Base-by-base conservation (phyloP, 805 yeast species). In the Cyberlindnera euphorbiae region DNA sequence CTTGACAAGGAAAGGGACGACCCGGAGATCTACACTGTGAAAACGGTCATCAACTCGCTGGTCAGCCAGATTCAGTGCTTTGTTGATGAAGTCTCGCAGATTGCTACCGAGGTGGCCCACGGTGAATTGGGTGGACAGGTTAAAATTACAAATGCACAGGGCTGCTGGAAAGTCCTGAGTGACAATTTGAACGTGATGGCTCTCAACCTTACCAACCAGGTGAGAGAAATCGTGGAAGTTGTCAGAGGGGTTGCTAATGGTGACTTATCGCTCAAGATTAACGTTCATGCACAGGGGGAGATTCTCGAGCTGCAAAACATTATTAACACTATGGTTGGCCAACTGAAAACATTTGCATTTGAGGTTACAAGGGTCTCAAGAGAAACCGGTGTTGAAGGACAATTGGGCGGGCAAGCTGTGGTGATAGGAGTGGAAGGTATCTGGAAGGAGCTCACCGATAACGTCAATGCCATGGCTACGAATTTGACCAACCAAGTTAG, bases 171-270 rank as follows among this genome's bases (percentile, higher is more conserved):
- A 52, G 89, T 82, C 53, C 69, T 86, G 29, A 80, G 94, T 3
- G 95, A 85, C 58, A 85, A 85, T 50, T 85, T 85, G 38, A 86
- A 85, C 56, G 90, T 94, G 28, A 85, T 85, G 95, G 95, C 95
- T 15, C 66, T 81, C 30, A 86, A 86, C 58, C 69, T 85, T 52
- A 85, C 95, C 2, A 85, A 87, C 27, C 95, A 85, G 59, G 95
- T 86, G 43, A 63, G 95, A 62, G 94, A 84, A 60, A 85, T 85
- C 42, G 93, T 94, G 17, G 94, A 84, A 50, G 95, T 85, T 24
- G 86, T 94, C 6, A 69, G 89, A 15, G 94, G 94, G 1, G 95
- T 85, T 9, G 95, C 95, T 6, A 71, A 77, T 41, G 95, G 95
- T 51, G 95, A 85, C 58, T 64, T 85, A 47, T 79, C 88, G 0